Base-by-base conservation (phyloP, 495 filamentous ascomycete genomes). In the Talaromyces liani region DNA sequence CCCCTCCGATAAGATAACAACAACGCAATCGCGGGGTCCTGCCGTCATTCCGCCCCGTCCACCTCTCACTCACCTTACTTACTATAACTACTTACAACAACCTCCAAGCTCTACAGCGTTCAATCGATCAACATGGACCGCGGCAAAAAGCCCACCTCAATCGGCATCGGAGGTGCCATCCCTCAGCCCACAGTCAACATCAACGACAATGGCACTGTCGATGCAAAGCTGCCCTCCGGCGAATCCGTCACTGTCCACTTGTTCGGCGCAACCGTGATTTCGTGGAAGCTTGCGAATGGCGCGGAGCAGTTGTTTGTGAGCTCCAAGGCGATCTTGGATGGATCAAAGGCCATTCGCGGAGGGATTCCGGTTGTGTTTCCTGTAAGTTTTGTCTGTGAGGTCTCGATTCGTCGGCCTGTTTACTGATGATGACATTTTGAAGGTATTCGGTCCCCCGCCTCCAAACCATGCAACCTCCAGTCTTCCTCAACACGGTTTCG, bases 351-450 rank as follows among this genome's bases (percentile, higher is more conserved):
- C 6, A 82, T 84, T 62, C 75, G 82, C 45, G 82, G 82, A 60
- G 82, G 95, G 6, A 91, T 99, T 65, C 95, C 95, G 7, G 76
- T 99, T 34, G 95, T 99, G 3, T 99, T 99, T 72, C 95, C 95
- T 20, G 93, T 96, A 80, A 66, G 87, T 81, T 16, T 36, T 56
- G 20, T 14, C 6, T 61, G 6, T 31, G 6, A 3, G 9, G 4
- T 27, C 14, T 22, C 33, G 6, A 16, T 29, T 31, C 1, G 18
- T 20, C 9, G 53, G n/a, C 18, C 24, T 29, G 41, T 56, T 36
- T 55, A 31, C 25, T 65, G 51, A 59, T 24, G n/a, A 36, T 10
- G 36, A 14, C 24, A 22, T 16, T 62, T 4, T 25, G 53, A 18
- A 97, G 92, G 90, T 95, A 70, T 98, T 98, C 73, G 94, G 94